These are phyloP conservation scores for Triticum aestivum DNA, from an alignment of 176 grass and related monocot genomes.

Conservation along the genomic window DNA sequence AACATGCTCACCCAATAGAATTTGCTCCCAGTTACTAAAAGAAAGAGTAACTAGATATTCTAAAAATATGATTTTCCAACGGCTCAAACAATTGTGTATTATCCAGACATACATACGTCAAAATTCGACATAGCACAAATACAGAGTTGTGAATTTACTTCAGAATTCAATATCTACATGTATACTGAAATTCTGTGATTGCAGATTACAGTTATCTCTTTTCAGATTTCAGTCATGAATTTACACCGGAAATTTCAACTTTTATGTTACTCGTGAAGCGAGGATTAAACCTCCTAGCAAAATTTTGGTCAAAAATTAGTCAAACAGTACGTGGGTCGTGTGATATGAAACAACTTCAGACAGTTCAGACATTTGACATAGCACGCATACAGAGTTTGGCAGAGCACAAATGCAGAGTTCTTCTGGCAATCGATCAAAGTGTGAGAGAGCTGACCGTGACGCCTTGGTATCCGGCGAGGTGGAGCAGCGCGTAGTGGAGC, in stretches of 20 bases:
- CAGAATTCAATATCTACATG: too few species aligned
- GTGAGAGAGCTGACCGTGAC: slow-evolving; percentile 53
- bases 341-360: too few species aligned
- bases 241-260: too few species aligned
- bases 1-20: not conserved
- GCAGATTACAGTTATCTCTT: too few species aligned
- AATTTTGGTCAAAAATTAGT: too few species aligned
- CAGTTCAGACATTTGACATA: not conserved
- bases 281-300: too few species aligned
- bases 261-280: too few species aligned
- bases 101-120: too few species aligned
- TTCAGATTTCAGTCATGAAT: too few species aligned
- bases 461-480: slow-evolving; percentile 79
- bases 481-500: slow-evolving; percentile 83
- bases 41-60: not conserved
- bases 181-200: too few species aligned
- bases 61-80: not conserved
- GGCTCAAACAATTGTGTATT: not conserved
- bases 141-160: not conserved
- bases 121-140: not conserved
- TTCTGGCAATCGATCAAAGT: not conserved
- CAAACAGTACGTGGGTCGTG: too few species aligned
- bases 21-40: not conserved
- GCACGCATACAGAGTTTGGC: not conserved
- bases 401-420: not conserved